Evolutionary conservation across 139 green algal species (phyloP).

Genomic region (Prasinococcaceae sp.): DNA sequence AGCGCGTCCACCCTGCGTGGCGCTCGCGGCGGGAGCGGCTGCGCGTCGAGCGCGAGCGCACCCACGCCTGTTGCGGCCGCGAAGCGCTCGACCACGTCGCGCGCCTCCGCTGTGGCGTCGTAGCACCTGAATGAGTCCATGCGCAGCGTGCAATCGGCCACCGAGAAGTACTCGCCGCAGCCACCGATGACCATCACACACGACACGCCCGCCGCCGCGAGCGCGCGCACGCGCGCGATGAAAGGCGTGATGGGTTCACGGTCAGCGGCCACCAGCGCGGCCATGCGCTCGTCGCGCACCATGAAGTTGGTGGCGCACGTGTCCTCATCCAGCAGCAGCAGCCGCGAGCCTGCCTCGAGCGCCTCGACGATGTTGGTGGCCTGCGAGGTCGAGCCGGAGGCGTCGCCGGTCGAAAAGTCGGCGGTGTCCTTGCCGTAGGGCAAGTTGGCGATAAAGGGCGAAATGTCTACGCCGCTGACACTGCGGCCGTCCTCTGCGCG

Average conservation of each 20-base stretch:
- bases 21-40: not conserved
- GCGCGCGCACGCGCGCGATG: constrained; percentile 23
- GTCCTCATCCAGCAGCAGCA: constrained; percentile 54
- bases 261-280: constrained; percentile 33
- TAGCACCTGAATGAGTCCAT: constrained; percentile 33
- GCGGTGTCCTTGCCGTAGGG: constrained; percentile 29
- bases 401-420: constrained; percentile 37
- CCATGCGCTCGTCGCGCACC: constrained; percentile 48
- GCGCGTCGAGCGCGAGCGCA: not conserved
- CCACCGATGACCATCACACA: constrained; percentile 42
- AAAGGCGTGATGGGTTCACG: constrained; percentile 59
- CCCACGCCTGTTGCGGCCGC: not conserved
- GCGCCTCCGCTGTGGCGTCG: constrained; percentile 34
- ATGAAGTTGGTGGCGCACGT: constrained; percentile 60
- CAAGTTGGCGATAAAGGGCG: constrained; percentile 45
- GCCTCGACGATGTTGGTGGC: constrained; percentile 47
- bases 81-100: constrained; percentile 20
- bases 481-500: constrained; percentile 47
- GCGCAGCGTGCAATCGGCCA: constrained; percentile 37
- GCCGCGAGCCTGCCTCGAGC: constrained; percentile 27
- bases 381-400: constrained; percentile 45
- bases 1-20: not conserved
- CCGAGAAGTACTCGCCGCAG: constrained; percentile 47
- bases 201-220: constrained; percentile 22
- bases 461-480: constrained; percentile 48